A percentile compares a stretch with the other conserved stretches of the same genome.
Evolutionary conservation across 1,284 basidiomycete species (phyloP).

Genomic region (Leucoagaricus sp.): DNA sequence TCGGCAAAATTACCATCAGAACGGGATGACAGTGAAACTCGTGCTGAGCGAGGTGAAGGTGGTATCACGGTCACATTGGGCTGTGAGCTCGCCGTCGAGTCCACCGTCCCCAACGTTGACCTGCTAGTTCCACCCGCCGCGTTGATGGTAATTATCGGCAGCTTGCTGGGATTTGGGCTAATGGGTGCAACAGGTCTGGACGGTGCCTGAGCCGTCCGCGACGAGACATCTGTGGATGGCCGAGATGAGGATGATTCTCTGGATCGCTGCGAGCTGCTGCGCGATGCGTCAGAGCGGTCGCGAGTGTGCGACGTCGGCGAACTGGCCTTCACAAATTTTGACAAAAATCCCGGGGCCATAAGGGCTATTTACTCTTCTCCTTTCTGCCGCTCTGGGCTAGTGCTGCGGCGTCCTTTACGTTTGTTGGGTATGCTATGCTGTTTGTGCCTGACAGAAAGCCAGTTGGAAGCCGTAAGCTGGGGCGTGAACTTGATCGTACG

Average conservation of each 20-base stretch:
- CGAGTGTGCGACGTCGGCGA: constrained; percentile 20
- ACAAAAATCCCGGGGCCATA: constrained; percentile 14
- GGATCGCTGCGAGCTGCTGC: constrained; percentile 24
- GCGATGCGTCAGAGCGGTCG: constrained; percentile 28
- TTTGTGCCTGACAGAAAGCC: neutral
- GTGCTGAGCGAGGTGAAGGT: constrained; percentile 46
- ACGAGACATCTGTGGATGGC: neutral
- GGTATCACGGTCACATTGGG: constrained; percentile 59
- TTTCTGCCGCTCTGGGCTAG: neutral
- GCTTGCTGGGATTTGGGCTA: constrained; percentile 8
- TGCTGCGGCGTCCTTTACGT: neutral
- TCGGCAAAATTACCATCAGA: constrained; percentile 28
- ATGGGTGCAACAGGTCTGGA: constrained; percentile 23
- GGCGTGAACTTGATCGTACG: no score
- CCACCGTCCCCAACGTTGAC: constrained; percentile 20
- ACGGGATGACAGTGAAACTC: constrained; percentile 23
- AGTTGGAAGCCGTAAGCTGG: no score
- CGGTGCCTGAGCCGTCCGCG: neutral
- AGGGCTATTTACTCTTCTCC: neutral
- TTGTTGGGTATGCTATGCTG: neutral
- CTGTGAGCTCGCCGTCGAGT: constrained; percentile 34
- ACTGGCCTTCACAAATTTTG: constrained; percentile 6
- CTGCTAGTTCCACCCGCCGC: constrained; percentile 15
- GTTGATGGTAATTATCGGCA: constrained; percentile 22
- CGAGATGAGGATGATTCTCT: neutral